Percentiles rank a stretch among this genome's conserved stretches.
Evolutionary conservation across 345 rosid species (phyloP).

Genomic region (Aegle marmelos): DNA sequence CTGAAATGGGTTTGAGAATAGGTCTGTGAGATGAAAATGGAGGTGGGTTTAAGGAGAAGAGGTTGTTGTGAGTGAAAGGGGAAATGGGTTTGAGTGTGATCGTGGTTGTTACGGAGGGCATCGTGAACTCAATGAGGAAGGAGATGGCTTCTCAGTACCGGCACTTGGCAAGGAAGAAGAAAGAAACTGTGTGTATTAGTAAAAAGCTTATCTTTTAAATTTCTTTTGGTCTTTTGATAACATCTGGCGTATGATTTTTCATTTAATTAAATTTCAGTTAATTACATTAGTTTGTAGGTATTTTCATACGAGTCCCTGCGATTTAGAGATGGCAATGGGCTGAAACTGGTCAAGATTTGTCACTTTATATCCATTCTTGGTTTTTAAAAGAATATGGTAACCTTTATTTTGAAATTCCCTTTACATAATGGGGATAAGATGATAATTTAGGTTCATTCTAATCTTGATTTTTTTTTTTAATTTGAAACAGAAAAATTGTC

Average conservation of each 20-base stretch:
- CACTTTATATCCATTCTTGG: no score
- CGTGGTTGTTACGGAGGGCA: constrained; percentile 1
- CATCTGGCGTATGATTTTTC: no score
- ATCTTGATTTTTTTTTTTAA: no score
- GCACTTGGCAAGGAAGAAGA: background rate
- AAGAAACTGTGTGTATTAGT: background rate
- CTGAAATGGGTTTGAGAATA: constrained; percentile 34
- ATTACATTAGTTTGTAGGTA: no score
- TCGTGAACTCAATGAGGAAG: background rate
- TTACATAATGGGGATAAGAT: no score
- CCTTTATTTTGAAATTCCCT: no score
- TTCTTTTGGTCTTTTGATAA: background rate
- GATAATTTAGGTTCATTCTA: no score
- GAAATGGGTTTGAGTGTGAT: constrained; percentile 1
- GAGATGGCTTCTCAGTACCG: background rate
- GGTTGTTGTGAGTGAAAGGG: constrained; percentile 6
- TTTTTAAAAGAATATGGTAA: no score
- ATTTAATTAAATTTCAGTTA: background rate
- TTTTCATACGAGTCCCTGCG: no score
- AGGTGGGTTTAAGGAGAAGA: background rate
- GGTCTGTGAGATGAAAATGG: constrained; percentile 10
- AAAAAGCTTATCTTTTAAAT: background rate
- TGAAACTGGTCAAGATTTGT: no score
- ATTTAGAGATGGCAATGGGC: no score
- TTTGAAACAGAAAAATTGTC: no score